A percentile compares a stretch with the other conserved stretches of the same genome.
Conservation (phyloP, 805 yeast species). For the Danielia reshetovae region DNA sequence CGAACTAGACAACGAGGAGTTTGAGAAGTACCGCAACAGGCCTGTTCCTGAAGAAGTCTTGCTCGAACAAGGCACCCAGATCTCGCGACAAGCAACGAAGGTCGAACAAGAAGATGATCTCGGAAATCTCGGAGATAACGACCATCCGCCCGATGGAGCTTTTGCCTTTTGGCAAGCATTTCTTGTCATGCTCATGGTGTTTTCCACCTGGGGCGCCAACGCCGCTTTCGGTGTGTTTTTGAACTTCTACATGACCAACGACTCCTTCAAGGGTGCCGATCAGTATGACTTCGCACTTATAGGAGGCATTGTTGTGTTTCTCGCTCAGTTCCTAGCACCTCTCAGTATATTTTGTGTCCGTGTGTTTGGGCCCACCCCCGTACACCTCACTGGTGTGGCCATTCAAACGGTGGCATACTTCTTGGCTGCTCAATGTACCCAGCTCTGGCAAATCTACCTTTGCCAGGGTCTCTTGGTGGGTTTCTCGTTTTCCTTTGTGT, state of each 20-base stretch:
- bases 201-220: constrained; percentile 55
- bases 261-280: constrained; percentile 49
- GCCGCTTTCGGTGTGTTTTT: constrained; percentile 58
- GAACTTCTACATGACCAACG: constrained; percentile 41
- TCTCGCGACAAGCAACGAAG: not conserved
- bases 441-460: constrained; percentile 61
- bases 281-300: constrained; percentile 60
- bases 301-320: constrained; percentile 61
- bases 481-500: constrained; percentile 48
- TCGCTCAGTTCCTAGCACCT: constrained; percentile 63
- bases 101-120: not conserved
- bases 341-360: constrained; percentile 34
- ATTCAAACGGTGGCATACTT: constrained; percentile 53
- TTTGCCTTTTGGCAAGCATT: constrained; percentile 20
- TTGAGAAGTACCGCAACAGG: constrained; percentile 7
- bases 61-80: constrained; percentile 4
- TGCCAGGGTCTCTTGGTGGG: constrained; percentile 69
- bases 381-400: constrained; percentile 47
- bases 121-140: constrained; percentile 5
- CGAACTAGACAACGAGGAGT: constrained; percentile 11
- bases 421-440: constrained; percentile 55
- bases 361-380: constrained; percentile 46
- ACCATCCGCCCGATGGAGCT: constrained; percentile 15
- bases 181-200: constrained; percentile 37
- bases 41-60: constrained; percentile 12